phyloP scores from a whole-genome alignment of 305 asterid species.

The Solanum hybrid region DNA sequence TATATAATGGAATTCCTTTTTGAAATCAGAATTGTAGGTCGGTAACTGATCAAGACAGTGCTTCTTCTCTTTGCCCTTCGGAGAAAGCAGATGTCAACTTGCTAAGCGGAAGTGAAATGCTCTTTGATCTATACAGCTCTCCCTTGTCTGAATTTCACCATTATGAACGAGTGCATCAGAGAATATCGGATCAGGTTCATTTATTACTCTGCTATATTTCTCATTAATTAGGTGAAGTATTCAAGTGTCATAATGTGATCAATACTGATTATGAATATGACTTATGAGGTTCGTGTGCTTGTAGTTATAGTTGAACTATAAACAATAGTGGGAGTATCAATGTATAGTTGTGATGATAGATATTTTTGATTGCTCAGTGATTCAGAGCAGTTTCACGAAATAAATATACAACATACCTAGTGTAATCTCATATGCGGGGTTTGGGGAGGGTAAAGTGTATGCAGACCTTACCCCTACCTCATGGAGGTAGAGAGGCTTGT shows the following conservation, averaged over 20 bases:
- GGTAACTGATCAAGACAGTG: conserved; percentile 27
- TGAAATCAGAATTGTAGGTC: conserved; percentile 51
- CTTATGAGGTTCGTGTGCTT: background rate
- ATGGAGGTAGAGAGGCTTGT: background rate
- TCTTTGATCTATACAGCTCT: conserved; percentile 45
- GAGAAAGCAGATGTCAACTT: conserved; percentile 49
- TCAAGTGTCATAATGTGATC: background rate
- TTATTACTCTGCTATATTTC: conserved; percentile 8
- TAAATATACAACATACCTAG: background rate
- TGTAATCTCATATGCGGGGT: background rate
- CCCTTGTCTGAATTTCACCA: conserved; percentile 69
- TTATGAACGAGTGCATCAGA: conserved; percentile 65
- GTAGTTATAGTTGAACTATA: background rate
- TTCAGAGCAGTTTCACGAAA: background rate
- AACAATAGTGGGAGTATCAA: background rate
- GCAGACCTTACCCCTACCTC: background rate
- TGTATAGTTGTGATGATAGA: background rate
- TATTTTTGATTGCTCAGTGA: background rate
- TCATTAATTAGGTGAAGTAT: background rate
- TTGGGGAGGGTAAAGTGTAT: background rate
- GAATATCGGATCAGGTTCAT: conserved; percentile 50
- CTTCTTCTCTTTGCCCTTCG: conserved; percentile 21
- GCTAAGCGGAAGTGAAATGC: conserved; percentile 22
- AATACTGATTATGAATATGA: background rate
- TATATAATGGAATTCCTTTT: conserved; percentile 10